phyloP scores from a whole-genome alignment of 371 early-diverging fungal genomes.

The Lichtheimia corymbifera region DNA sequence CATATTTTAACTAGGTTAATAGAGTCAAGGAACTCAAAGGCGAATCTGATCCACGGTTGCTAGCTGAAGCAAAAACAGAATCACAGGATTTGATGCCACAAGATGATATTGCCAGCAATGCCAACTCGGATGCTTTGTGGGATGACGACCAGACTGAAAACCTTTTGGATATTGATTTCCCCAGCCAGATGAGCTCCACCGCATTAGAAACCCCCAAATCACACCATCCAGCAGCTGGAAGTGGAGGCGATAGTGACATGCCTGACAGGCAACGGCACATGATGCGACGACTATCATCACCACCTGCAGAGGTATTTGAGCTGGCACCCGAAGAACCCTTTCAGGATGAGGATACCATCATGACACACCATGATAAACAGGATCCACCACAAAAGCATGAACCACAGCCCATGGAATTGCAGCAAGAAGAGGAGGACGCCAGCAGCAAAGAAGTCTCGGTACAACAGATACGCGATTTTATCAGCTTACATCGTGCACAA shows the following conservation, averaged over 20 bases:
- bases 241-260: neutral
- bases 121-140: slow-evolving; percentile 22
- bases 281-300: slow-evolving; percentile 38
- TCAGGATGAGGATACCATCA: slow-evolving; percentile 1
- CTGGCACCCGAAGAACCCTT: slow-evolving; percentile 17
- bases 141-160: slow-evolving; percentile 43
- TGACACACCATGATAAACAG: neutral
- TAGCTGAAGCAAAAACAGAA: slow-evolving; percentile 5
- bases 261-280: slow-evolving; percentile 29
- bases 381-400: neutral
- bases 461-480: slow-evolving; percentile 63
- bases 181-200: slow-evolving; percentile 24
- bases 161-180: slow-evolving; percentile 43
- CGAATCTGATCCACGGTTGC: slow-evolving; percentile 39
- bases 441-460: slow-evolving; percentile 5
- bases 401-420: neutral
- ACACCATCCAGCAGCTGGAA: slow-evolving; percentile 17
- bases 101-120: slow-evolving; percentile 12
- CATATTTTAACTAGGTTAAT: neutral
- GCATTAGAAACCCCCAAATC: slow-evolving; percentile 39
- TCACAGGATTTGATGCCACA: neutral
- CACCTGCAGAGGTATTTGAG: slow-evolving; percentile 32
- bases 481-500: slow-evolving; percentile 76
- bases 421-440: neutral
- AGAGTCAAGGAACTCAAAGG: slow-evolving; percentile 48